phyloP scores from a whole-genome alignment of 2,329 filamentous ascomycete species.

The Colletotrichum nymphaeae region DNA sequence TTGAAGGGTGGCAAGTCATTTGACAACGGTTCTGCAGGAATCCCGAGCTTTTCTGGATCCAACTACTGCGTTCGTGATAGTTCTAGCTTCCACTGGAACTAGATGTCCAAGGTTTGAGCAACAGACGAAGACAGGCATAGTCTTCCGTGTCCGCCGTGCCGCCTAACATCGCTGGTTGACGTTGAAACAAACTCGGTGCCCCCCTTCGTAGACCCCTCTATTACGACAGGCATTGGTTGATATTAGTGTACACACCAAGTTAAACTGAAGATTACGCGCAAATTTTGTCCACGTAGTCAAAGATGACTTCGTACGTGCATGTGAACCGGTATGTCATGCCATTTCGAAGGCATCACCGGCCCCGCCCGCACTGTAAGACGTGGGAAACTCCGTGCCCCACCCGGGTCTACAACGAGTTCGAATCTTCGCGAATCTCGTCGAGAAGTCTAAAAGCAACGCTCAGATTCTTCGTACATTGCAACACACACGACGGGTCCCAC shows the following conservation, averaged over 20 bases:
- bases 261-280: background rate
- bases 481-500: background rate
- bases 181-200: constrained; percentile 27
- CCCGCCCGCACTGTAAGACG: background rate
- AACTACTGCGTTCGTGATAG: background rate
- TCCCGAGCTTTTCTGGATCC: background rate
- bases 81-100: background rate
- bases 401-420: constrained; percentile 5
- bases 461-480: background rate
- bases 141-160: too few relatives aligned
- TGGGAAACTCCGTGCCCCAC: constrained; percentile 8
- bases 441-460: background rate
- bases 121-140: background rate
- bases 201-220: background rate
- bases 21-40: background rate
- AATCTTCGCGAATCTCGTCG: constrained; percentile 31
- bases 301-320: background rate
- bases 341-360: background rate
- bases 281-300: background rate
- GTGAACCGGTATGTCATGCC: background rate
- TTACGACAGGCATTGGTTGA: background rate
- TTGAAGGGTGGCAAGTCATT: background rate
- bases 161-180: background rate
- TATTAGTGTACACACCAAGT: background rate
- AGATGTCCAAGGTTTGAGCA: background rate